Base-by-base conservation (phyloP, 1,284 basidiomycete species). In the Trichosporon ovoides region DNA sequence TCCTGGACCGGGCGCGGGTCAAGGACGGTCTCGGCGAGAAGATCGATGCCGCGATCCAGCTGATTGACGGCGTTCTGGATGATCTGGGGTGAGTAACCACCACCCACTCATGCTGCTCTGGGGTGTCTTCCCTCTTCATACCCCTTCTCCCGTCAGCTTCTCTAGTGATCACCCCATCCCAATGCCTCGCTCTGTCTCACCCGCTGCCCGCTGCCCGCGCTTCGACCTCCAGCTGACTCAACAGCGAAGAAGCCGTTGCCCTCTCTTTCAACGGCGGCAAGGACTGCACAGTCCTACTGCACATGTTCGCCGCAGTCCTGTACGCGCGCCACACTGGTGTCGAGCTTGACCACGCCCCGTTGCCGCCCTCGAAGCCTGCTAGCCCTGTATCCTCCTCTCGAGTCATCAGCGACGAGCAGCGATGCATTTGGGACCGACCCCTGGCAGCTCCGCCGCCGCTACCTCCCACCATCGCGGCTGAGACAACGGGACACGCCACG, bases 201-300 rank as follows among this genome's bases (percentile, higher is more conserved):
- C n/a, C n/a, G n/a, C n/a, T n/a, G n/a, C 28, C 28, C 28, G 28
- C 28, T 9, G 28, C 28, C 28, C 28, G 28, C 28, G 4, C 28
- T 31, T 31, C 28, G n/a, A n/a, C 28, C 28, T 31, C 28, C 28
- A 13, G 37, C 43, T 54, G 14, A 51, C 24, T n/a, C n/a, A 3
- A 4, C 63, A 85, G 89, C 36, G 81, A 83, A 69, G 82, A 86
- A 38, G 80, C 81, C 54, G 78, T 91, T 14, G 87, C 89, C 6
- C 81, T 98, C 54, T 96, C 91, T 75, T 98, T 97, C 80, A 98
- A 98, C 67, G 95, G 95, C 13, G 95, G 95, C 46, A 98, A 98
- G 75, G 95, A 98, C 72, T 98, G 93, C 74, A 98, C 94, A 0
- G 93, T 98, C 12, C 83, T 98, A 20, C 81, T 98, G 3, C 94